Percentiles rank a stretch among this genome's conserved stretches.
phyloP scores from a whole-genome alignment of 1,284 basidiomycete species.

The Ustilago cynodontis region DNA sequence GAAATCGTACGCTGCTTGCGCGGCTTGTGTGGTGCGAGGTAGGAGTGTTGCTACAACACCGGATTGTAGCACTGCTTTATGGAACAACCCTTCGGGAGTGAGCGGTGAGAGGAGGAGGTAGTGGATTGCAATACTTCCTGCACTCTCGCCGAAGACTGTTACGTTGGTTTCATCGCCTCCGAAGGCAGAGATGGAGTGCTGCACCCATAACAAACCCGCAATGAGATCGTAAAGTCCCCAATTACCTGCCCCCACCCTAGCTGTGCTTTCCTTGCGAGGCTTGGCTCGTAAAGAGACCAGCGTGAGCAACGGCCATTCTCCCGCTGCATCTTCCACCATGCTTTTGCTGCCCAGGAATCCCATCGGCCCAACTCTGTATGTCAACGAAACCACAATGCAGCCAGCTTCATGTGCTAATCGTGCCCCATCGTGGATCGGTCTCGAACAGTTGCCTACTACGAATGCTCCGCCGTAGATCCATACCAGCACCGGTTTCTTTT shows the following conservation, averaged over 20 bases:
- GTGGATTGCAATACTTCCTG: slow-evolving; percentile 54
- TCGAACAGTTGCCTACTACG: slow-evolving; percentile 52
- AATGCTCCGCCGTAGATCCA: slow-evolving; percentile 73
- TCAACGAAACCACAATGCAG: slow-evolving; percentile 72
- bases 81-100: slow-evolving; percentile 42
- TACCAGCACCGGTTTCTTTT: slow-evolving; percentile 74
- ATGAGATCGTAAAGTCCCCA: slow-evolving; percentile 77
- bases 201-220: slow-evolving; percentile 75
- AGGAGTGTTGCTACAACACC: slow-evolving; percentile 44
- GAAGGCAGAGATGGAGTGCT: slow-evolving; percentile 76
- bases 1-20: slow-evolving; percentile 46
- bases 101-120: slow-evolving; percentile 37
- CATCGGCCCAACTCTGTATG: slow-evolving; percentile 73
- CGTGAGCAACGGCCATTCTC: slow-evolving; percentile 36
- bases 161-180: slow-evolving; percentile 76
- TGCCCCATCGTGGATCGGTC: slow-evolving; percentile 35
- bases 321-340: slow-evolving; percentile 64
- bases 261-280: too few species aligned
- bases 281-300: too few species aligned
- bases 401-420: slow-evolving; percentile 44
- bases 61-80: slow-evolving; percentile 47
- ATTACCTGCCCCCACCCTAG: slow-evolving; percentile 69
- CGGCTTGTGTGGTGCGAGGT: slow-evolving; percentile 40
- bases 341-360: slow-evolving; percentile 73
- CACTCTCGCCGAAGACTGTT: slow-evolving; percentile 63